Evolutionary conservation across 768 basidiomycete species (phyloP), one percentile per base, ranked within the genome.

Genomic region (Pholiota conissans): DNA sequence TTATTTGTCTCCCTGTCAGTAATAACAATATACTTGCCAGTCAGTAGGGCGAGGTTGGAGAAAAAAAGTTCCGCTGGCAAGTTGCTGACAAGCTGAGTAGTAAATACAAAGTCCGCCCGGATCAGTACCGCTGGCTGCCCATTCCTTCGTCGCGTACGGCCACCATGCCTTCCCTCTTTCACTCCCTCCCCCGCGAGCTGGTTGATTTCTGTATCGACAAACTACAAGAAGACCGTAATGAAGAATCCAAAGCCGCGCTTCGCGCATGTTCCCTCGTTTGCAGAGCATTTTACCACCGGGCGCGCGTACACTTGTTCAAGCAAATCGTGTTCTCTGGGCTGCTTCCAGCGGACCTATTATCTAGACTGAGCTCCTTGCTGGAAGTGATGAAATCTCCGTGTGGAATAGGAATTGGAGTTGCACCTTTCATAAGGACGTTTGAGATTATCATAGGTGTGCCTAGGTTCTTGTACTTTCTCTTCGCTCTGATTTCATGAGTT

Each of bases 131-230:
- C n/a, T 24, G 35, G 5, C 37, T 5, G 24, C 22, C 22, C 16
- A 2, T 13, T n/a, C 20, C 35, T 20, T 40, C 26, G 5, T 27
- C 22, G 22, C 27, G 24, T 27, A 39, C 35, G 26, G 26, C 40
- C 42, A 54, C 30, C 29, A 56, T 56, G 55, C 10, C 55, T 5
- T 7, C 34, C 20, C 8, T 28, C 29, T 49, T 56, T n/a, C 37
- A 49, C 20, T 56, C 55, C 18, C 55, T 56, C 37, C 55, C 55
- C 24, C 55, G 55, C 26, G 55, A 56, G 26, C 47, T 56, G 18
- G 47, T 56, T 28, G 55, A 56, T 30, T 48, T 56, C 10, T 56
- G 55, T 48, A 47, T 56, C 35, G 55, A 56, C 35, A 49, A 49
- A 5, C 27, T 56, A 24, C 18, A 56, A 8, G 35, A 39, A 49